Evolutionary conservation across 2,329 filamentous ascomycete genomes (phyloP), one percentile per base, ranked within the genome.

Genomic region (Colletotrichum lupini): DNA sequence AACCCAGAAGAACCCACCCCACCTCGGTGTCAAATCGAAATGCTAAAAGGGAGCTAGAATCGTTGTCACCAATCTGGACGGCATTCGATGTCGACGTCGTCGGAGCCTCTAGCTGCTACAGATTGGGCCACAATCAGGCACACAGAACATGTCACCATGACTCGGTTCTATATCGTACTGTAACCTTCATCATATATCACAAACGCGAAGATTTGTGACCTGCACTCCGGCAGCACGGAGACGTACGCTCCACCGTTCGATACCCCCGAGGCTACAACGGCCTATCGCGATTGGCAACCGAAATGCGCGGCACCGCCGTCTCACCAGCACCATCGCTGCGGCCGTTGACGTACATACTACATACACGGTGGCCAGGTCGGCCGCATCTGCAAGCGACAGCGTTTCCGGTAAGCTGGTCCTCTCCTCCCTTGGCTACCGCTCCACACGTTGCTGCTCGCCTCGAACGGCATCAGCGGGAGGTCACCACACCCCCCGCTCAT

Each of bases 81-180:
- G 42, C n/a, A 14, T 52, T 42, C n/a, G 53, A 37, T 57, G 26
- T 49, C 52, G 26, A 49, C 24, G 16, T 22, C 56, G 28, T 57
- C n/a, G 16, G n/a, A 24, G 22, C 58, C 8, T n/a, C 58, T 49
- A 49, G 56, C 49, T n/a, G 22, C 32, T 46, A 46, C 46, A 22
- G 24, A 42, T 71, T 62, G 71, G 71, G 60, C 61, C 56, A 73
- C 56, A 71, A 58, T 66, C 49, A 71, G 71, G 67, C 67, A 65
- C 71, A 57, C 22, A 24, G 19, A 53, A 35, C 7, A 62, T 65
- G 53, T 64, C 53, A 73, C 59, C 37, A 64, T 56, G 70, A 60
- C 59, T 69, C 66, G 46, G 55, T 65, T 56, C 53, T n/a, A 12
- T 69, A 32, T 64, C 53, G 32, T 32, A 57, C n/a, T 57, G 26